Conservation (phyloP, 805 yeast species). For the Candida tallmaniae region DNA sequence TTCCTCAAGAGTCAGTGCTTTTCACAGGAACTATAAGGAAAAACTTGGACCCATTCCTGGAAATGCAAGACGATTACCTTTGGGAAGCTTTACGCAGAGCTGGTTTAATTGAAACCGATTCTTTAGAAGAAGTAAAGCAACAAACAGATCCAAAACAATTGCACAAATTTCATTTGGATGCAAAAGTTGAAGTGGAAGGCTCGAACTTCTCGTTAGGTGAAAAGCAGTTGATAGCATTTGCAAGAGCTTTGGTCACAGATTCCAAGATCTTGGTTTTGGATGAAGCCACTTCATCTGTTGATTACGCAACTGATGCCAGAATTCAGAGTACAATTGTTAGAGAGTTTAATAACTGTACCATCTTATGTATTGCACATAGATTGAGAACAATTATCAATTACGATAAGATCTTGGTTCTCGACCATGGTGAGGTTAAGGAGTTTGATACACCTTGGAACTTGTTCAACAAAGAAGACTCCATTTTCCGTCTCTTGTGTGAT, state of each 20-base stretch:
- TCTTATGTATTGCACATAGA: conserved; percentile 85
- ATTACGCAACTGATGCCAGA: conserved; percentile 77
- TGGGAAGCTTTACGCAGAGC: conserved; percentile 57
- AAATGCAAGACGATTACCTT: conserved; percentile 44
- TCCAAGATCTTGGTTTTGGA: conserved; percentile 76
- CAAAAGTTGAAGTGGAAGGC: conserved; percentile 62
- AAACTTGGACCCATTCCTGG: conserved; percentile 60
- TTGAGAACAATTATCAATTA: conserved; percentile 68
- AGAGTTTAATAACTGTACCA: conserved; percentile 68
- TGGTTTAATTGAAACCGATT: conserved; percentile 41
- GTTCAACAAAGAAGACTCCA: conserved; percentile 42
- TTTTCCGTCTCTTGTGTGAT: conserved; percentile 69
- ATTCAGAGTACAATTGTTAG: conserved; percentile 66
- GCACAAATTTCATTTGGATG: conserved; percentile 38
- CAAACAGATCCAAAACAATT: conserved; percentile 10
- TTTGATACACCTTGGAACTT: conserved; percentile 70
- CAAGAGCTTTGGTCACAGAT: conserved; percentile 74
- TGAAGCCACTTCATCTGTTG: conserved; percentile 80
- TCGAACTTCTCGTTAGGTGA: conserved; percentile 74
- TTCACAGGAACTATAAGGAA: conserved; percentile 54
- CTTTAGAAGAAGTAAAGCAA: conserved; percentile 5
- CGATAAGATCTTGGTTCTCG: conserved; percentile 77
- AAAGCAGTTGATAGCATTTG: conserved; percentile 72
- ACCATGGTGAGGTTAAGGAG: conserved; percentile 72
- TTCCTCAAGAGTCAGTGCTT: conserved; percentile 69